These are phyloP conservation scores for Microglena sp. DNA, from an alignment of 139 green algal species.

Conservation along the genomic window DNA sequence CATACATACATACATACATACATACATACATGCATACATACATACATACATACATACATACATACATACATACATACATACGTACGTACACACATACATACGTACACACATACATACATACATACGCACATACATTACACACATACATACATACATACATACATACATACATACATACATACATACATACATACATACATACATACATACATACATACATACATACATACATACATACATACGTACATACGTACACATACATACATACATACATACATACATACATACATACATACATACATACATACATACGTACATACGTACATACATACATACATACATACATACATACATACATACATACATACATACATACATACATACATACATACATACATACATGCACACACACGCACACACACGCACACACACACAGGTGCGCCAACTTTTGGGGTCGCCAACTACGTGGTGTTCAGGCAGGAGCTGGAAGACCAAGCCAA, in stretches of 20 bases:
- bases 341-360: slow-evolving; percentile 37
- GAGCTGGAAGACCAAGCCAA: no score
- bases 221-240: background rate
- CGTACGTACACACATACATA: no score
- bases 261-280: background rate
- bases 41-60: background rate
- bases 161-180: slow-evolving; percentile 37
- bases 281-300: slow-evolving; percentile 39
- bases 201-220: background rate
- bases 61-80: background rate
- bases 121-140: slow-evolving; percentile 8
- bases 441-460: no score
- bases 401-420: no score
- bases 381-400: no score
- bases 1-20: background rate
- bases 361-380: slow-evolving; percentile 38
- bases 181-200: slow-evolving; percentile 3
- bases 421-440: no score
- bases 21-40: background rate
- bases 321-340: slow-evolving; percentile 1
- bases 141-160: slow-evolving; percentile 36
- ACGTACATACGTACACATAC: background rate
- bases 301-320: slow-evolving; percentile 1
- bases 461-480: no score
- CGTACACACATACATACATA: no score